These are phyloP conservation scores for Alternaria arborescens DNA, from an alignment of 2,329 filamentous ascomycete species.

Conservation along the genomic window DNA sequence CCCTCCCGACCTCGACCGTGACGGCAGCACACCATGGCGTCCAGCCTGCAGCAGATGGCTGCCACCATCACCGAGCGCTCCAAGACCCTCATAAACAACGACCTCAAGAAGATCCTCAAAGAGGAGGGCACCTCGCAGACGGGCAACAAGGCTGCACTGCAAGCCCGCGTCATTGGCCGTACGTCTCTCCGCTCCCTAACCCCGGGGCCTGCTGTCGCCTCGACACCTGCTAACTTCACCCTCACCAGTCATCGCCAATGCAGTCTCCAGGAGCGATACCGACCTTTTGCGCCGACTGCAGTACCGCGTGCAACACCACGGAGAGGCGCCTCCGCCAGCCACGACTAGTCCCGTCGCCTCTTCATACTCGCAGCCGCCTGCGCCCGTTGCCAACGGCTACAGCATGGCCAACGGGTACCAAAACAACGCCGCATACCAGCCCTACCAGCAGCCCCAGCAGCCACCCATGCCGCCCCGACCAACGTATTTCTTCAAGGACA, in stretches of 20 bases:
- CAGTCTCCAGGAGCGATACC: constrained; percentile 46
- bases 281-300: constrained; percentile 50
- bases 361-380: constrained; percentile 23
- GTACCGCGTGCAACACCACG: constrained; percentile 53
- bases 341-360: constrained; percentile 30
- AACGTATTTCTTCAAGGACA: constrained; percentile 70
- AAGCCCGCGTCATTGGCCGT: constrained; percentile 81
- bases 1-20: constrained; percentile 4
- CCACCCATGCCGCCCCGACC: constrained; percentile 30
- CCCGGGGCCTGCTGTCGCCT: constrained; percentile 7
- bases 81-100: constrained; percentile 67
- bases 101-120: constrained; percentile 79
- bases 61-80: constrained; percentile 54
- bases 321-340: constrained; percentile 43
- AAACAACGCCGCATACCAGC: constrained; percentile 14
- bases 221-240: constrained; percentile 28
- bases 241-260: constrained; percentile 51
- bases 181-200: constrained; percentile 54
- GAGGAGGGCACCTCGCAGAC: constrained; percentile 73
- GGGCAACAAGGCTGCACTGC: constrained; percentile 85
- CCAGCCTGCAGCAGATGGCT: constrained; percentile 54
- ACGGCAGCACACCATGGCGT: constrained; percentile 37
- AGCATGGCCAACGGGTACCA: constrained; percentile 33
- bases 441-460: constrained; percentile 30
- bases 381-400: constrained; percentile 34